Evolutionary conservation across 1,284 basidiomycete species (phyloP).

Genomic region (Papiliotrema nemorosa): DNA sequence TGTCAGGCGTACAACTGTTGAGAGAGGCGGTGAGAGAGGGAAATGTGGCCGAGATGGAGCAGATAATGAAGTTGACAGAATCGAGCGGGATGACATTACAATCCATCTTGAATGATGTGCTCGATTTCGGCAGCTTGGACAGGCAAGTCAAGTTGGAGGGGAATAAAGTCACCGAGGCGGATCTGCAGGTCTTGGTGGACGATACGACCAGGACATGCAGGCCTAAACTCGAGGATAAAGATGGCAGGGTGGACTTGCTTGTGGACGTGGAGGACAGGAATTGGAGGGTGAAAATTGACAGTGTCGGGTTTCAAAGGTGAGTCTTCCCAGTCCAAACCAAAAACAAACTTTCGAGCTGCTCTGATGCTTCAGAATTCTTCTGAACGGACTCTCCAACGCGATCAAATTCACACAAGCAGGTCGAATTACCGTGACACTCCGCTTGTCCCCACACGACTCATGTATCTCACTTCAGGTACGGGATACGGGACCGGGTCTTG

Average conservation of each 20-base stretch:
- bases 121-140: conserved; percentile 26
- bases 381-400: conserved; percentile 49
- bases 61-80: conserved; percentile 17
- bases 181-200: conserved; percentile 12
- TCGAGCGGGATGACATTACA: conserved; percentile 24
- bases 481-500: conserved; percentile 29
- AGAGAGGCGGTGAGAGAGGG: conserved; percentile 9
- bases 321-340: conserved; percentile 3
- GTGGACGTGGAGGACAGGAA: conserved; percentile 24
- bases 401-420: conserved; percentile 47
- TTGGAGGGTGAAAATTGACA: conserved; percentile 23
- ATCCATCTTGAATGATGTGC: conserved; percentile 28
- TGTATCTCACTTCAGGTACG: conserved; percentile 10
- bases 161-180: conserved; percentile 4
- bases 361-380: conserved; percentile 36
- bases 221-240: conserved; percentile 5
- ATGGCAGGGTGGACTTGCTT: conserved; percentile 4
- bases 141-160: conserved; percentile 5
- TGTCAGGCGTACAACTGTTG: conserved; percentile 13
- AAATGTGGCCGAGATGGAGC: conserved; percentile 9
- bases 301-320: conserved; percentile 22
- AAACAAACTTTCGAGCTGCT: background rate
- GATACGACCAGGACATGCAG: conserved; percentile 14
- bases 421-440: conserved; percentile 18
- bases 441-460: conserved; percentile 3